Percentiles rank a stretch among this genome's conserved stretches.
These are phyloP conservation scores for Xylariaceae sp. DNA, from an alignment of 2,329 filamentous ascomycete genomes.

Conservation along the genomic window DNA sequence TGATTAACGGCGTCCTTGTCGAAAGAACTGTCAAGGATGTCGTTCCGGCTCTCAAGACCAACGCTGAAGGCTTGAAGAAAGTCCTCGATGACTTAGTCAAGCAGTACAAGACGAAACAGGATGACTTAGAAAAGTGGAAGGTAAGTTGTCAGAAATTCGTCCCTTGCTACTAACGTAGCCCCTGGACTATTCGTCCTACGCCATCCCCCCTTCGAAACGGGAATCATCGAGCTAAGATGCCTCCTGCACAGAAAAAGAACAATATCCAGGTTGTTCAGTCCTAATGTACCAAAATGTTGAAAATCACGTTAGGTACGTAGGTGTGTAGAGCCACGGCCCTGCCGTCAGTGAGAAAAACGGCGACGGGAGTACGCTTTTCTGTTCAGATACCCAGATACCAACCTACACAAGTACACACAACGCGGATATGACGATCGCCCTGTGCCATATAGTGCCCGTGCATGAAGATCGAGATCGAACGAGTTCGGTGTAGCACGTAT, in stretches of 20 bases:
- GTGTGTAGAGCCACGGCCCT: constrained; percentile 14
- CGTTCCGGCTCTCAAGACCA: constrained; percentile 83
- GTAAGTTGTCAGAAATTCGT: constrained; percentile 41
- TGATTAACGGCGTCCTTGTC: constrained; percentile 95
- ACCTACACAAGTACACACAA: constrained; percentile 6
- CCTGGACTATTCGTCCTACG: constrained; percentile 14
- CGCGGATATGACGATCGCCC: constrained; percentile 6
- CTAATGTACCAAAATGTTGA: constrained; percentile 35
- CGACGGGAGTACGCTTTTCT: constrained; percentile 8
- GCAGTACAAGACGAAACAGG: constrained; percentile 92
- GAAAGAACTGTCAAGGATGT: constrained; percentile 93
- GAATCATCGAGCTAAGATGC: constrained; percentile 20
- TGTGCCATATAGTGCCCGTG: constrained; percentile 14
- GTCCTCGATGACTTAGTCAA: constrained; percentile 91
- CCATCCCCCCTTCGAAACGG: constrained; percentile 4
- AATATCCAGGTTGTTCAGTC: constrained; percentile 83
- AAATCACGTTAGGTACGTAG: constrained; percentile 9
- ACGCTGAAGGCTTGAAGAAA: constrained; percentile 89
- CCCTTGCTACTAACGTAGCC: constrained; percentile 5
- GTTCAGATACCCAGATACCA: constrained; percentile 3
- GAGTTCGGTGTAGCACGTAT: constrained; percentile 22
- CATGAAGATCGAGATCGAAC: constrained; percentile 24
- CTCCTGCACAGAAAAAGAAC: constrained; percentile 68
- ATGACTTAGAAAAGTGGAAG: constrained; percentile 98
- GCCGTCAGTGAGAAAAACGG: constrained; percentile 9